Evolutionary conservation across 202 grass and related monocot species (phyloP).

Genomic region (Sporobolus alterniflorus): DNA sequence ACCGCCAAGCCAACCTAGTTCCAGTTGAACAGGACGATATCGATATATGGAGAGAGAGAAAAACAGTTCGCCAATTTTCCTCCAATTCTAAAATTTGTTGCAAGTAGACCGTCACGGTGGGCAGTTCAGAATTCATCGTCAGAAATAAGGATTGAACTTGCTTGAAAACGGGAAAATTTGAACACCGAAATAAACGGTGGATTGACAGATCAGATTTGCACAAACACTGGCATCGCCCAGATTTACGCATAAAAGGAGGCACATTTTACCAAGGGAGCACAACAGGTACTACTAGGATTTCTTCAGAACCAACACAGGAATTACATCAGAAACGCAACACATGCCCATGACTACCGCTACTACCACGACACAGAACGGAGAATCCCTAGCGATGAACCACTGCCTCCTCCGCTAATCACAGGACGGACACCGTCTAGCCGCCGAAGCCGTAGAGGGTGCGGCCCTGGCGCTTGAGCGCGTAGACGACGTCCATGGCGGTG

Average conservation of each 20-base stretch:
- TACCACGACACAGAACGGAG: not conserved
- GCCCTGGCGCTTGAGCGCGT: slow-evolving; percentile 92
- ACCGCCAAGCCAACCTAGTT: no score
- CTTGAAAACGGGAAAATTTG: no score
- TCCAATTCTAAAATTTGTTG: no score
- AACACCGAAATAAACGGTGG: no score
- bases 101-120: no score
- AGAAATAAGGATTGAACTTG: no score
- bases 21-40: no score
- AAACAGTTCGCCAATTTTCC: no score
- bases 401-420: not conserved
- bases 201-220: not conserved
- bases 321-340: not conserved
- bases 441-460: slow-evolving; percentile 92
- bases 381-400: not conserved
- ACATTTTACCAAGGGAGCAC: not conserved
- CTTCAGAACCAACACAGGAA: not conserved
- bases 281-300: not conserved
- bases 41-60: no score
- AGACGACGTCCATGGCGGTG: slow-evolving; percentile 95
- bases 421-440: slow-evolving; percentile 24
- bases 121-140: no score
- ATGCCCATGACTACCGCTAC: not conserved
- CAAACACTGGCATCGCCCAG: not conserved
- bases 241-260: not conserved